A percentile compares a stretch with the other conserved stretches of the same genome.
Evolutionary conservation across 225 moss, liverwort and hornwort genomes (phyloP).

Genomic region (Asterella californica): DNA sequence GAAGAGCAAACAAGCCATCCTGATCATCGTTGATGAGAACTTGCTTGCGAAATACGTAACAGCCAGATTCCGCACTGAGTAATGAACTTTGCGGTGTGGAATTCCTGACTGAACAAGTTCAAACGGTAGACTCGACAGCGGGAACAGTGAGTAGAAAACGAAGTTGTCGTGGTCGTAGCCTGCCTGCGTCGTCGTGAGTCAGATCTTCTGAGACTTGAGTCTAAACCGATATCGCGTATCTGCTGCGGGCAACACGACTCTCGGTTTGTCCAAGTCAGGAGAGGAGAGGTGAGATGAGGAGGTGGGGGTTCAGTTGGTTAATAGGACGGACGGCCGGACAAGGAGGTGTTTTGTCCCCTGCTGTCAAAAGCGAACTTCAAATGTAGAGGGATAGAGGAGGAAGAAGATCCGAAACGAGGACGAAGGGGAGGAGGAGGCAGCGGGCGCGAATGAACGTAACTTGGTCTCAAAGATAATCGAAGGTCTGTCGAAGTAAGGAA

Average conservation of each 20-base stretch:
- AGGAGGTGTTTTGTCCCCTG: constrained; percentile 6
- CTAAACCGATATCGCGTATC: not conserved
- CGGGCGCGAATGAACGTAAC: not conserved
- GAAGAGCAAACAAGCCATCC: not conserved
- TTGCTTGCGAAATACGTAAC: not conserved
- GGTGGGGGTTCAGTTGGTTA: not conserved
- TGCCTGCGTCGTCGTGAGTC: not conserved
- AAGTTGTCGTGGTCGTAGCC: not conserved
- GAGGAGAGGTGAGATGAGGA: not conserved
- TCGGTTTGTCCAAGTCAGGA: not conserved
- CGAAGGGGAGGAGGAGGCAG: not conserved
- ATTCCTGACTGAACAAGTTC: not conserved
- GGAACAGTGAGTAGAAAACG: not conserved
- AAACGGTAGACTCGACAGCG: constrained; percentile 1
- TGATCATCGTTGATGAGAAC: not conserved
- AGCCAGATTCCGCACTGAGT: not conserved
- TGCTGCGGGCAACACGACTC: not conserved
- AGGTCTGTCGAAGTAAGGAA: not conserved
- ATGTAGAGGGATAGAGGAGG: not conserved
- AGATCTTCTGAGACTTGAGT: not conserved
- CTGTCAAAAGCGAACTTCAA: not conserved
- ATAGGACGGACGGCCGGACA: constrained; percentile 1
- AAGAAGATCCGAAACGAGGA: not conserved
- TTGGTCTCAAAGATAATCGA: too few species aligned
- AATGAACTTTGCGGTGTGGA: not conserved